Evolutionary conservation across 2,329 filamentous ascomycete genomes (phyloP), one percentile per base, ranked within the genome.

Genomic region (Trematosphaeria pertusa): DNA sequence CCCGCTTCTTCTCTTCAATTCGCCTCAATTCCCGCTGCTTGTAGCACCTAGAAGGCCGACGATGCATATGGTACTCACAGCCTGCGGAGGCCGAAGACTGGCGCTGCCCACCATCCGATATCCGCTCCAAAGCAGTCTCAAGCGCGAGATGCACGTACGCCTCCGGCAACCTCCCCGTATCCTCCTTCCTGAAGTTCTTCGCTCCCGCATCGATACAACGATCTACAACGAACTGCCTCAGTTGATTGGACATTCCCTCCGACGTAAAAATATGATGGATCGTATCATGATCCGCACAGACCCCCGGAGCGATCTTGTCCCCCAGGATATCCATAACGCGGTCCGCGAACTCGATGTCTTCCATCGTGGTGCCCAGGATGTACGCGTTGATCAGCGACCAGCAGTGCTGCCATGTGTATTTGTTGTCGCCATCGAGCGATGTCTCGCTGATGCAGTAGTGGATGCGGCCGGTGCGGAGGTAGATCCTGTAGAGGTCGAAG

Each of bases 361-460:
- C 26, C 14, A 59, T 26, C 7, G 39, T 43, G 4, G 33, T 37
- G 8, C 46, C 56, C 2, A 58, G 35, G 8, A 53, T 57, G 12
- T 56, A 50, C 4, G 56, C 50, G 6, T 58, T 61, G 2, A 62
- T 37, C 4, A 62, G 17, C 0, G 50, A 44, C 53, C 46, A 58
- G 26, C 36, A 55, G 3, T 37, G 34, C 18, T 34, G 37, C 55
- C 56, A 62, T 0, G 47, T 42, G 11, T 42, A 46, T 4, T 35
- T 41, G 9, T 44, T 35, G 2, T 49, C 6, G 1, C n/a, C 14
- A 17, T 48, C 34, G 19, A 22, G 18, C 1, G 34, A 2, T 7
- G 33, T 18, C 31, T 17, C 41, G 35, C 9, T 37, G 26, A 8
- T 37, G 24, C 11, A 33, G 21, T 0, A 37, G 14, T 2, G 6